These are phyloP conservation scores for Waltergamsia citrina DNA, from an alignment of 2,329 filamentous ascomycete species.

Conservation along the genomic window DNA sequence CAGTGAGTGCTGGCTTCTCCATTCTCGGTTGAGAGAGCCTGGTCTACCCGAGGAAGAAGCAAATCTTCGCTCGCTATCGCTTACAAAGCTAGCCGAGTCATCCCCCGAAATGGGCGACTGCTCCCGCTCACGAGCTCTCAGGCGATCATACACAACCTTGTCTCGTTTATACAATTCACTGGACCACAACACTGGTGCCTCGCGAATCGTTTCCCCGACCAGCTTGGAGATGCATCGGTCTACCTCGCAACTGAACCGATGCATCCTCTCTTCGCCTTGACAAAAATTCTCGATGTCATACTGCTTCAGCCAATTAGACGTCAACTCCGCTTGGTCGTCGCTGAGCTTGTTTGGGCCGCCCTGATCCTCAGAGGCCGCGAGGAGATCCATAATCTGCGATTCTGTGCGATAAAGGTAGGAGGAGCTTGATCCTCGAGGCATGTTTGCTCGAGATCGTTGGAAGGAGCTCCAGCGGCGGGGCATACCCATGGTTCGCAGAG, in stretches of 20 bases:
- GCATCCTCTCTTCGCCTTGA: constrained; percentile 87
- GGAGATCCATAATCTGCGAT: constrained; percentile 75
- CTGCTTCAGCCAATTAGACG: constrained; percentile 70
- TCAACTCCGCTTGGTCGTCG: constrained; percentile 89
- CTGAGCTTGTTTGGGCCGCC: constrained; percentile 91
- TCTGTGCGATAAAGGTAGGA: constrained; percentile 72
- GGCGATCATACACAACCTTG: constrained; percentile 48
- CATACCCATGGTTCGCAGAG: constrained; percentile 82
- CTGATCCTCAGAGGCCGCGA: constrained; percentile 74
- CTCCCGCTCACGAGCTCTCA: constrained; percentile 32
- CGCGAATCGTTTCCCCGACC: constrained; percentile 72
- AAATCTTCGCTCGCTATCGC: constrained; percentile 43
- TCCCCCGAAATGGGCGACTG: constrained; percentile 31
- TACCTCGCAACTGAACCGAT: constrained; percentile 85
- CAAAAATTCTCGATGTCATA: constrained; percentile 88
- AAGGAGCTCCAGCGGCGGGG: constrained; percentile 46
- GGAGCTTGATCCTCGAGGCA: constrained; percentile 36
- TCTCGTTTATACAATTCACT: constrained; percentile 82
- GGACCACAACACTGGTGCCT: constrained; percentile 84
- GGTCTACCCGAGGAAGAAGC: constrained; percentile 31
- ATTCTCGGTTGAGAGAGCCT: constrained; percentile 43
- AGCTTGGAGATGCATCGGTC: constrained; percentile 79
- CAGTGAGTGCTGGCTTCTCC: constrained; percentile 57
- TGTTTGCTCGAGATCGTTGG: constrained; percentile 36
- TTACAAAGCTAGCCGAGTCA: constrained; percentile 43